Evolutionary conservation across 192 early-diverging fungal species (phyloP), one percentile per base, ranked within the genome.

Genomic region (Coemansia sp.): DNA sequence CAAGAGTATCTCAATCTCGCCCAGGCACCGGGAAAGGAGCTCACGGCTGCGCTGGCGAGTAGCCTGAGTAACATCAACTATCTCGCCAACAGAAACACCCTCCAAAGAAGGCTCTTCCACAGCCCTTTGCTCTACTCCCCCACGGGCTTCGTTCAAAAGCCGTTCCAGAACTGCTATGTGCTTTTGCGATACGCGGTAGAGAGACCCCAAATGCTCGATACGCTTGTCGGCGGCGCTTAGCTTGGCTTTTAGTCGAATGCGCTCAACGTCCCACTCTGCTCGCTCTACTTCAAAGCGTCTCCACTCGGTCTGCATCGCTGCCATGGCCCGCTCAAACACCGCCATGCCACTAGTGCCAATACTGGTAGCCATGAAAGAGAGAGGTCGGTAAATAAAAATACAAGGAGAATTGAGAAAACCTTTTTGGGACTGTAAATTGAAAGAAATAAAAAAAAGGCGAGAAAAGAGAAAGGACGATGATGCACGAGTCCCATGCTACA

Each of bases 221-320:
- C 77, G 77, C 42, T 68, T 70, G 19, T 80, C 77, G n/a, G 61
- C 35, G 0, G 67, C 71, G 15, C 63, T 66, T 4, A 80, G 55
- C 37, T 60, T 36, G 3, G 72, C 60, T 60, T 80, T 80, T 8
- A 80, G 71, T 43, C 62, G 64, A 15, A 74, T 58, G 8, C 77
- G 67, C 42, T 80, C 77, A 1, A 80, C 58, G 34, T 67, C 67
- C 77, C 77, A 80, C 18, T 66, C 67, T 12, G 64, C 62, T 1
- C 77, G 67, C 52, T 80, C 77, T 10, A 37, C 39, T 55, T 80
- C 77, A 18, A 74, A 56, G 9, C 71, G 71, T n/a, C 76, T 67
- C 67, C 76, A 70, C 48, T 80, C 76, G 44, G 44, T 55, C 29
- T 74, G 67, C 35, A 74, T 56, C 14, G 65, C 38, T 0, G 58